A percentile compares a stretch with the other conserved stretches of the same genome.
These are phyloP conservation scores for Nemania sp. DNA, from an alignment of 2,329 filamentous ascomycete species.

Conservation along the genomic window DNA sequence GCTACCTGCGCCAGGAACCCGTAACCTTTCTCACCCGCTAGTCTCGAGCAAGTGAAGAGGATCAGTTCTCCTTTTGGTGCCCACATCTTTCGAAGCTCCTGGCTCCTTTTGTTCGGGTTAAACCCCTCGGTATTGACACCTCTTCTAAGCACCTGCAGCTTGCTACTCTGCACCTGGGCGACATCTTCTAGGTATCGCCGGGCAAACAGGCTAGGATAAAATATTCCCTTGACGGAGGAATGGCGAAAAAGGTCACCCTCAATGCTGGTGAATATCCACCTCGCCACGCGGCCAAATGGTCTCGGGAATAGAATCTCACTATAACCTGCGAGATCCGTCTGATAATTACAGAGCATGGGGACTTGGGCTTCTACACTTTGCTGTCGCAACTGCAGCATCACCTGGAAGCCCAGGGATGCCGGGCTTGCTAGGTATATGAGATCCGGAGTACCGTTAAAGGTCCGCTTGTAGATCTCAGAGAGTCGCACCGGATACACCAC, in stretches of 20 bases:
- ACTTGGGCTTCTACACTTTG: slow-evolving; percentile 66
- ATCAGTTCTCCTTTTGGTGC: slow-evolving; percentile 73
- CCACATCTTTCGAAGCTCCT: slow-evolving; percentile 64
- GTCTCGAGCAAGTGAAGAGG: slow-evolving; percentile 73
- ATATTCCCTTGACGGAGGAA: slow-evolving; percentile 71
- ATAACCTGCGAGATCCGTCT: slow-evolving; percentile 78
- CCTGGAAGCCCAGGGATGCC: slow-evolving; percentile 76
- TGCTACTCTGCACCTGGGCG: slow-evolving; percentile 66
- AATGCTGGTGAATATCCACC: slow-evolving; percentile 70
- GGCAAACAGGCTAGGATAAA: slow-evolving; percentile 76
- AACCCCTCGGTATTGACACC: slow-evolving; percentile 75
- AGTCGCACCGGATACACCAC: slow-evolving; percentile 77
- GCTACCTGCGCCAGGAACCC: slow-evolving; percentile 72
- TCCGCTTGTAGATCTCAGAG: slow-evolving; percentile 68
- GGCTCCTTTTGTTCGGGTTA: slow-evolving; percentile 64
- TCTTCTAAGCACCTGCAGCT: slow-evolving; percentile 71
- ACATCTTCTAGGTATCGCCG: slow-evolving; percentile 67
- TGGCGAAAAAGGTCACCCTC: slow-evolving; percentile 76
- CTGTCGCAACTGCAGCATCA: slow-evolving; percentile 75
- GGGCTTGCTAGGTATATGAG: slow-evolving; percentile 77
- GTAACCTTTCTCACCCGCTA: slow-evolving; percentile 79
- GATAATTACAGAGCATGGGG: slow-evolving; percentile 75
- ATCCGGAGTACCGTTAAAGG: slow-evolving; percentile 71
- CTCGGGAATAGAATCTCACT: slow-evolving; percentile 75
- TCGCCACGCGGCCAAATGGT: slow-evolving; percentile 70